Base-by-base conservation (phyloP, 2,329 filamentous ascomycete genomes). In the Fusarium sp. region DNA sequence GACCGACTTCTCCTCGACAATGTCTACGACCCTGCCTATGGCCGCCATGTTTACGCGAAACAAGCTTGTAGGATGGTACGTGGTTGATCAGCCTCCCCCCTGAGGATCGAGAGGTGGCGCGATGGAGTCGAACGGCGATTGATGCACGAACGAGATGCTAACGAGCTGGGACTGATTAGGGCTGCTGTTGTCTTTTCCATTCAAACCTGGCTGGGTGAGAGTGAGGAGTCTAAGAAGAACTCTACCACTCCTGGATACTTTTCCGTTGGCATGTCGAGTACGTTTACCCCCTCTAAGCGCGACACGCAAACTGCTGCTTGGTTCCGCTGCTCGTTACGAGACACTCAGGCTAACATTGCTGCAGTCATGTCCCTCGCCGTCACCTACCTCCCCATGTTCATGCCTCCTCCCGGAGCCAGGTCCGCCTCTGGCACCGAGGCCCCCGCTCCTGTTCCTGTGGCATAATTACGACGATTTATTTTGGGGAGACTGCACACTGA, bases 1-100 rank as follows among this genome's bases (percentile, higher is more conserved):
- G 72, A 86, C 89, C 75, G 95, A 98, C 80, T 89, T 97, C 83
- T 87, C 90, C 63, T 92, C 93, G 84, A 94, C 88, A 31, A 80
- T 92, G 65, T 86, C 89, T 31, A 96, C 92, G 80, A 97, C 95
- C 39, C 87, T 98, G 81, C 96, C 96, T 68, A 98, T 98, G 96
- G 95, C 93, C 83, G 94, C 88, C 39, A 80, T 92, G 65, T 86
- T 89, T 43, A 96, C 92, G 81, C 97, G 95, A 77, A 98, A 97
- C 86, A 93, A 94, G 89, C 97, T 90, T 80, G 85, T 92, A 67
- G 91, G 91, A 80, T 92, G 91, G 89, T 91, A 83, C 70, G 86
- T 81, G 50, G n/a, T 56, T 20, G 16, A 57, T 58, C 18, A 48
- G 43, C 20, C 29, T 31, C n/a, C 10, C 48, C 48, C 50, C 20